These are phyloP conservation scores for Colletotrichum costaricense DNA, from an alignment of 2,329 filamentous ascomycete genomes.

Conservation along the genomic window DNA sequence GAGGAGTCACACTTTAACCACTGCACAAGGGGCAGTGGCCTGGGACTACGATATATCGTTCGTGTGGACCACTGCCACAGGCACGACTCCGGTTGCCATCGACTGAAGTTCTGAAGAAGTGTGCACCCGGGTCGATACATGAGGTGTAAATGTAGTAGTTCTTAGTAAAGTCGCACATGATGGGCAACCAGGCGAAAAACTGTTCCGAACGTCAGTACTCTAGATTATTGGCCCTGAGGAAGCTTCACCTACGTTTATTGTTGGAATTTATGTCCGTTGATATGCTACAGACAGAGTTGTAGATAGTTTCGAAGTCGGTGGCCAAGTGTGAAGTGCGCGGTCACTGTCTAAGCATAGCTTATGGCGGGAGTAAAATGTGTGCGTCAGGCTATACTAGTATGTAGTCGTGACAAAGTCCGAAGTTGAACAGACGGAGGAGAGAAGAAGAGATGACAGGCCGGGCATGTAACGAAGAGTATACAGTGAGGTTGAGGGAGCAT, in stretches of 20 bases:
- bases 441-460: constrained; percentile 29
- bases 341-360: not conserved
- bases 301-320: not conserved
- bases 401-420: constrained; percentile 3
- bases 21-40: constrained; percentile 66
- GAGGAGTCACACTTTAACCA: constrained; percentile 39
- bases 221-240: not conserved
- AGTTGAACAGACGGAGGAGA: constrained; percentile 23
- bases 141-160: constrained; percentile 83
- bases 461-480: not conserved
- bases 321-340: not conserved
- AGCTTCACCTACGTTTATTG: not conserved
- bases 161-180: constrained; percentile 75
- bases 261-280: not conserved
- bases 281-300: not conserved
- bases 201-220: not conserved
- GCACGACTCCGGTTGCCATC: constrained; percentile 71
- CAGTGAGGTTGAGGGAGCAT: not conserved
- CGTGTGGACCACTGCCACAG: constrained; percentile 75
- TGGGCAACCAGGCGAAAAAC: constrained; percentile 34
- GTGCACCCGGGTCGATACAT: constrained; percentile 74
- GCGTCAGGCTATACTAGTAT: not conserved
- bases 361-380: not conserved
- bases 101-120: constrained; percentile 77
- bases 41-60: constrained; percentile 78